Conservation (phyloP, 2,329 filamentous ascomycete genomes). For the Stemphylium beticola region DNA sequence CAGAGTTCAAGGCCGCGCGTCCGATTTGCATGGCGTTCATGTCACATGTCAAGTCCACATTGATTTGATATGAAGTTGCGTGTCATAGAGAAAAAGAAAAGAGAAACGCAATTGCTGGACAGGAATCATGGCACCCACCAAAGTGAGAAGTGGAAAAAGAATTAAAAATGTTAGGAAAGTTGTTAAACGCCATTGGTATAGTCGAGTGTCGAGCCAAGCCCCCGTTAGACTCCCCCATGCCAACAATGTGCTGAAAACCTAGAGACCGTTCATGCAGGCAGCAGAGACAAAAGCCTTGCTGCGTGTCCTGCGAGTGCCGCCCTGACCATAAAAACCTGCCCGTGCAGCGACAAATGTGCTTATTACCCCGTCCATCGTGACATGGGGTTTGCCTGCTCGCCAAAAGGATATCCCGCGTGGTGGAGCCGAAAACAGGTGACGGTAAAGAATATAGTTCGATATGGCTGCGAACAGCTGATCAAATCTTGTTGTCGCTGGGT, state of each 20-base stretch:
- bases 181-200: background rate
- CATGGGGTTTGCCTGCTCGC: background rate
- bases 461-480: conserved; percentile 14
- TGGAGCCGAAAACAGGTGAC: conserved; percentile 9
- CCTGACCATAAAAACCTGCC: background rate
- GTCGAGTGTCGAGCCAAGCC: background rate
- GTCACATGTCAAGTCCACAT: too few species aligned
- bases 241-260: background rate
- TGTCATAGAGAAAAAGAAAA: background rate
- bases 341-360: background rate
- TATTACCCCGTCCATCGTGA: background rate
- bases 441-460: background rate
- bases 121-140: background rate
- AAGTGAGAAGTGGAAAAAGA: background rate
- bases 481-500: background rate
- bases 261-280: background rate
- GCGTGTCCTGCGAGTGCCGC: background rate
- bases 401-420: conserved; percentile 16
- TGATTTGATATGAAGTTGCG: too few species aligned
- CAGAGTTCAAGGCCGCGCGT: too few species aligned
- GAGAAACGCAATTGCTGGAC: background rate
- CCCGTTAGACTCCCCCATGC: background rate
- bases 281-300: background rate
- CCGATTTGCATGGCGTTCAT: too few species aligned
- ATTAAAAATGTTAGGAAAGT: background rate